Evolutionary conservation across 805 yeast species (phyloP), one percentile per base, ranked within the genome.

Genomic region (Saturnispora quitensis): DNA sequence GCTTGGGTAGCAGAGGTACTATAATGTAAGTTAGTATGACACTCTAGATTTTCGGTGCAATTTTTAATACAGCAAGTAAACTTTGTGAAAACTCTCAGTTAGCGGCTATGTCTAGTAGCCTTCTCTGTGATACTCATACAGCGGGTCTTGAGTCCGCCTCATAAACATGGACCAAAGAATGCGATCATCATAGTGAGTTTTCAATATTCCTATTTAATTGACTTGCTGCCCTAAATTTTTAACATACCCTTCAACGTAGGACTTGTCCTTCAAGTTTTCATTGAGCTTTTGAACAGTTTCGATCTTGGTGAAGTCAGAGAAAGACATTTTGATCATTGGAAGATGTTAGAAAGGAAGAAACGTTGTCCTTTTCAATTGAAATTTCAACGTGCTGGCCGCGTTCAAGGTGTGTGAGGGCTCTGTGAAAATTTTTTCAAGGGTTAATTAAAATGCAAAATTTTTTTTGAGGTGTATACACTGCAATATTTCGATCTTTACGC

Each of bases 61-160:
- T 5, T n/a, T 35, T 10, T 15, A 15, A 8, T n/a, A 35, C 6
- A 48, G 24, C 31, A 20, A 25, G 12, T 31, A 17, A 5, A 15
- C 13, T 20, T 24, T 17, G n/a, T 7, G 25, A 7, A 24, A 48
- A 34, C 40, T 45, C 55, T 55, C 58, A 55, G 56, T 48, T 46
- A 47, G 46, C 36, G 55, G 48, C 54, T 55, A 55, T 60, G 56
- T 57, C 62, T 74, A 60, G 56, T 58, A 58, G 57, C 60, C 59
- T 60, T 66, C 66, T 56, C 55, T 60, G 72, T 84, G 82, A 81
- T 87, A 86, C 90, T 87, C 95, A 88, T 83, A 64, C 82, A 82
- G 86, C 84, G 90, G 95, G 95, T 84, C 91, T 86, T 86, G 80
- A 83, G 73, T 75, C 88, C 95, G 83, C 89, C 86, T 88, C 95